A percentile compares a stretch with the other conserved stretches of the same genome.
Conservation (phyloP, 495 filamentous ascomycete species). For the Penicillium ochrochloron region DNA sequence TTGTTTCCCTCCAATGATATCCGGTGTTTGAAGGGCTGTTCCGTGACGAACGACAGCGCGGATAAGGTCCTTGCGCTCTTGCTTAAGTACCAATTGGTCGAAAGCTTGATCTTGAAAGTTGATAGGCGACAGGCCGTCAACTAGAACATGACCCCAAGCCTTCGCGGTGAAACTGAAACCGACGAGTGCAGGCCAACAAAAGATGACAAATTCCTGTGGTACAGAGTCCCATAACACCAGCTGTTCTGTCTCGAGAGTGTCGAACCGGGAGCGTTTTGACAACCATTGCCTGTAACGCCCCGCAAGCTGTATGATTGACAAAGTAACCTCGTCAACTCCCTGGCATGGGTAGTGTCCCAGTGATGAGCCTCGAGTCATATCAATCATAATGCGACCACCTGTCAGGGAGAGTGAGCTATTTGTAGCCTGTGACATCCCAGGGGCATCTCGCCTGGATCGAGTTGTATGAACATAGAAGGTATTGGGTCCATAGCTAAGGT, state of each 20-base stretch:
- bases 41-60: slow-evolving; percentile 1
- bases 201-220: not conserved
- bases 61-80: not conserved
- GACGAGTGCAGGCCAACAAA: slow-evolving; percentile 1
- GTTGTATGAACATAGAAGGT: not conserved
- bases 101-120: slow-evolving; percentile 1
- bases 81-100: slow-evolving; percentile 1
- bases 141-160: slow-evolving; percentile 3
- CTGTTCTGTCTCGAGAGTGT: not conserved
- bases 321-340: not conserved
- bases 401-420: not conserved
- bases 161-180: not conserved
- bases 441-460: not conserved
- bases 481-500: not conserved
- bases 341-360: not conserved
- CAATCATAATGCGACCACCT: not conserved
- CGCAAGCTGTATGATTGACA: slow-evolving; percentile 1
- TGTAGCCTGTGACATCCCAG: not conserved
- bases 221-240: slow-evolving; percentile 4
- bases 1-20: not conserved
- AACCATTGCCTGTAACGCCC: slow-evolving; percentile 1
- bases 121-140: not conserved
- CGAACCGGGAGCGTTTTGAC: not conserved
- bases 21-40: not conserved
- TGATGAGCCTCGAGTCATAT: not conserved